A percentile compares a stretch with the other conserved stretches of the same genome.
These are phyloP conservation scores for Aspergillus carlsbadensis DNA, from an alignment of 495 filamentous ascomycete species.

Conservation along the genomic window DNA sequence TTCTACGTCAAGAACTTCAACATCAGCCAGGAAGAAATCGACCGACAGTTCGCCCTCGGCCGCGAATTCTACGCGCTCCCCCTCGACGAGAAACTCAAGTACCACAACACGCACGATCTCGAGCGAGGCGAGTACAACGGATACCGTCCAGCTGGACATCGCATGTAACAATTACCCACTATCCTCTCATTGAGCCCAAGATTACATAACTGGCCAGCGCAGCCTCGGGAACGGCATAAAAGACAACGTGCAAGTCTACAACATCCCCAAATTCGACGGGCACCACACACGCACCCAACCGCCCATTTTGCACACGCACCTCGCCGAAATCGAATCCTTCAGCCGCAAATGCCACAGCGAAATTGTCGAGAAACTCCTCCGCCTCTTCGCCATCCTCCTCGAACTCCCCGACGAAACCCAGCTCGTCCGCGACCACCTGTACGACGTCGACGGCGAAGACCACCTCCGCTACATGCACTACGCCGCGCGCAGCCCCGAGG, in stretches of 20 bases:
- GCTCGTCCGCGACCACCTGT: conserved; percentile 45
- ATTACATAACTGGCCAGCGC: too few species aligned
- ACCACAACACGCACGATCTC: conserved; percentile 34
- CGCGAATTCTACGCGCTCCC: conserved; percentile 55
- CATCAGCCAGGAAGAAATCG: conserved; percentile 54
- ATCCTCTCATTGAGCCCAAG: too few species aligned
- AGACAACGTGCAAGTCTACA: conserved; percentile 53
- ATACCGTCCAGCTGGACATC: conserved; percentile 45
- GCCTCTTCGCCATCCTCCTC: conserved; percentile 51
- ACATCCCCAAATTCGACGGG: conserved; percentile 51
- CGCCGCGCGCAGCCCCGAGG: conserved; percentile 38
- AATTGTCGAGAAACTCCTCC: conserved; percentile 49
- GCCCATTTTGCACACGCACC: conserved; percentile 28
- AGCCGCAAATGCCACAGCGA: conserved; percentile 50
- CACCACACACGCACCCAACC: conserved; percentile 43
- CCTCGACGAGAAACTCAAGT: conserved; percentile 54
- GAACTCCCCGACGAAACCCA: conserved; percentile 51
- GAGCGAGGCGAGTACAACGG: conserved; percentile 40
- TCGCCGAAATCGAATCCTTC: conserved; percentile 41
- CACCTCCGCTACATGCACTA: conserved; percentile 57
- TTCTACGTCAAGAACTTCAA: conserved; percentile 58
- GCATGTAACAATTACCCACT: conserved; percentile 30
- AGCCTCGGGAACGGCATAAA: conserved; percentile 45
- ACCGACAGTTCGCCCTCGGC: conserved; percentile 55
- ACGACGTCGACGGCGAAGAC: conserved; percentile 47